A percentile compares a stretch with the other conserved stretches of the same genome.
These are phyloP conservation scores for Alnus glutinosa DNA, from an alignment of 306 rosid species.

Conservation along the genomic window DNA sequence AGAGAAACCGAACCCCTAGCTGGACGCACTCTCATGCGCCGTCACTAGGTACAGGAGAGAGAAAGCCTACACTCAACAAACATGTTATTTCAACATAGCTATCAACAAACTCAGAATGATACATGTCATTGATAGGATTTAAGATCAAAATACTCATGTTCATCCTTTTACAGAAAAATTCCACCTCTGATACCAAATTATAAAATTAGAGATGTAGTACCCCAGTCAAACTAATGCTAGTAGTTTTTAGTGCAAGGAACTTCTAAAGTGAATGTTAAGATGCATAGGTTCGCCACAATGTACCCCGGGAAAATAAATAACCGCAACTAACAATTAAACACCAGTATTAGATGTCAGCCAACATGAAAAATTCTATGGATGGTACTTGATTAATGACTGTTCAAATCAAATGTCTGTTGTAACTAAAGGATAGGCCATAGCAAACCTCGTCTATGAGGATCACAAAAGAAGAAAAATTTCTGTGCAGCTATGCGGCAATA, in stretches of 20 bases:
- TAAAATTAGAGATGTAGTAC: not conserved
- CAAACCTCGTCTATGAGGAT: slow-evolving; percentile 97
- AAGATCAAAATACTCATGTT: not conserved
- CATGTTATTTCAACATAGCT: not conserved
- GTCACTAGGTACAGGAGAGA: no score
- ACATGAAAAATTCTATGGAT: not conserved
- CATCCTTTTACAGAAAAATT: not conserved
- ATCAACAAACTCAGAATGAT: not conserved
- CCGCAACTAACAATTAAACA: not conserved
- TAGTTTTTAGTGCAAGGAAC: no score
- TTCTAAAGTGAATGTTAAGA: not conserved
- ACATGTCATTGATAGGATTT: not conserved
- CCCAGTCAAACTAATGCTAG: not conserved
- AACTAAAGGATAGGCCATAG: slow-evolving; percentile 33
- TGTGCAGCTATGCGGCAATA: slow-evolving; percentile 97
- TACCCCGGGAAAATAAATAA: not conserved
- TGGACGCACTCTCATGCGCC: no score
- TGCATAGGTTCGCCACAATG: not conserved
- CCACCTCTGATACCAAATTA: not conserved
- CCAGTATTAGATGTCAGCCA: slow-evolving; percentile 2
- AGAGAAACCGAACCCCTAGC: no score
- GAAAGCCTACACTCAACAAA: no score
- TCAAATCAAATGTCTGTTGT: slow-evolving; percentile 21
- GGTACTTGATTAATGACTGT: slow-evolving; percentile 12
- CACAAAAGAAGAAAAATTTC: slow-evolving; percentile 98